Base-by-base conservation (phyloP, 2,329 filamentous ascomycete genomes). In the Aspergillus ochraceoroseus region DNA sequence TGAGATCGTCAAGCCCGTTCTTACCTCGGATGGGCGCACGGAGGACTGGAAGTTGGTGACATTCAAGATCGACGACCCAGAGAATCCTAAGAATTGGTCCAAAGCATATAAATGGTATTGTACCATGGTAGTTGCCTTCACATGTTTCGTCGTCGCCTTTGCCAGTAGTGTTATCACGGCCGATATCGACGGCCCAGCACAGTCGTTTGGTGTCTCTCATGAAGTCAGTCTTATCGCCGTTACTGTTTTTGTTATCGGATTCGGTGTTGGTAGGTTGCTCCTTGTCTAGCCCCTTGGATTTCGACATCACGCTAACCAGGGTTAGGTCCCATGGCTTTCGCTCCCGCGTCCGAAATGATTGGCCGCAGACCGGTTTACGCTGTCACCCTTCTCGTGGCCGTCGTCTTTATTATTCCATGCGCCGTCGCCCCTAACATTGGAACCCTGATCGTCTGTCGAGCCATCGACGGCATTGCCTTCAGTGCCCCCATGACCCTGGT, bases 401-500 rank as follows among this genome's bases (percentile, higher is more conserved):
- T 89, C 18, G 64, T 92, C 33, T 92, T 92, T 64, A 75, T 87
- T 49, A 85, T 94, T 44, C 86, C 86, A 1, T 86, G 84, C 48
- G 86, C 86, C 1, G 77, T 90, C 0, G 72, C 86, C 3, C 71
- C 82, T 53, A 92, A 90, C 51, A 85, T 89, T 19, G 75, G 66
- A 14, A 92, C 86, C 0, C 74, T 94, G 5, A 70, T 94, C 4
- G 80, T 87, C 17, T 87, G 82, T 58, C 79, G 87, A 46, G 71
- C 80, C 31, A 85, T 94, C 44, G 86, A 87, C 47, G 87, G 87
- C 31, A 86, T 92, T 41, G 84, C 84, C 4, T 90, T 90, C 59
- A 88, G 83, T 7, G 86, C 86, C 0, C 86, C 87, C 2, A 90
- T 94, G 83, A 90, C 86, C 0, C 73, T 92, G 1, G 86, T 89